Base-by-base conservation (phyloP, 768 basidiomycete species). In the Megacollybia marginata region DNA sequence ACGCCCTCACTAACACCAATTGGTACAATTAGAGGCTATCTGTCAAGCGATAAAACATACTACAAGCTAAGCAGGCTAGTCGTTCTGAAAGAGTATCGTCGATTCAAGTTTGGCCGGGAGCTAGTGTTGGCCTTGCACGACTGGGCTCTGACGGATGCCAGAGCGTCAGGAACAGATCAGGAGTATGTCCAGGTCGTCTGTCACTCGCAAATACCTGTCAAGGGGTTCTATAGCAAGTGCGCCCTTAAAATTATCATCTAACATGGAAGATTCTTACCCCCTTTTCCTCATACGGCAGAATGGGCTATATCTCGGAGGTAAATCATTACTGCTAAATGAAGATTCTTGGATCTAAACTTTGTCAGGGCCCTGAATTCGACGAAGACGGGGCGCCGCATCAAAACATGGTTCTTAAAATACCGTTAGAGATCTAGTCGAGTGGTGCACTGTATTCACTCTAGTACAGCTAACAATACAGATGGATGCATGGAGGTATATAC, bases 311-410 rank as follows among this genome's bases (percentile, higher is more conserved):
- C 55, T 66, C 76, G 40, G 76, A 85, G 76, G 88, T 85, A 64
- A 64, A 35, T 47, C 33, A 31, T 36, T 31, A 16, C 16, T 33
- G 32, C 23, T 32, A 47, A 28, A 33, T 32, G 15, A 31, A 47
- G 20, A 6, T 31, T 34, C 46, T 32, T 13, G 5, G 5, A 16
- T 13, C 20, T 47, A 15, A n/a, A 28, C 20, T 28, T 47, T 28
- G 15, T 33, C 13, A 47, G 83, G 85, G 83, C 54, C 74, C 75
- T 20, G 76, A 80, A 63, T 89, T 87, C 68, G 85, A 86, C 65
- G 87, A 83, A 68, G 90, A 86, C 50, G 89, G 88, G 32, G 88
- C 79, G 59, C 88, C 86, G 51, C 89, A 92, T 75, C 88, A 91
- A 63, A 83, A 80, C 67, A 88, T 92, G 88, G 73, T 83, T 52